Percentiles rank a stretch among this genome's conserved stretches.
phyloP scores from a whole-genome alignment of 306 rosid genomes.

The Medicago truncatula region DNA sequence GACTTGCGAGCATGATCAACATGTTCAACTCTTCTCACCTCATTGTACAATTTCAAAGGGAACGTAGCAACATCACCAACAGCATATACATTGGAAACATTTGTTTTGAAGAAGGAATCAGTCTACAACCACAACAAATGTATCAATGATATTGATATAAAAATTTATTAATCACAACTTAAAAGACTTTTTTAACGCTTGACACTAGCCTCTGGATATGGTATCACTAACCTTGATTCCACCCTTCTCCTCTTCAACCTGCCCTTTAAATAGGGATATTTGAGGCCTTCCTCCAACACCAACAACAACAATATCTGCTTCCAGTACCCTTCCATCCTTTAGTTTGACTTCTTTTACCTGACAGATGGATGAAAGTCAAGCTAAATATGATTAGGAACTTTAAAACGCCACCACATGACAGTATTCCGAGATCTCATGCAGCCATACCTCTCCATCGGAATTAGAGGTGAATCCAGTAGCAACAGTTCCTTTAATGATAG shows the following conservation, averaged over 20 bases:
- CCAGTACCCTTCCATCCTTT: constrained; percentile 86
- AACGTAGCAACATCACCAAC: constrained; percentile 98
- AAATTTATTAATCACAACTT: constrained; percentile 18
- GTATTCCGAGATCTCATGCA: constrained; percentile 26
- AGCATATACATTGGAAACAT: constrained; percentile 85
- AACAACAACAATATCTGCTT: constrained; percentile 93
- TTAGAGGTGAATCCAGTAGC: constrained; percentile 78
- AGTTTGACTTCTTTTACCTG: constrained; percentile 95
- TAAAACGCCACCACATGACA: constrained; percentile 23
- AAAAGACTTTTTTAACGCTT: neutral
- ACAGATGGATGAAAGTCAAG: constrained; percentile 35
- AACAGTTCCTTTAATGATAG: constrained; percentile 92
- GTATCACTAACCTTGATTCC: constrained; percentile 84
- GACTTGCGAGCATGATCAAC: constrained; percentile 98
- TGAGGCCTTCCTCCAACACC: constrained; percentile 96
- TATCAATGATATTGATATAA: constrained; percentile 30
- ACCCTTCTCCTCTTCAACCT: constrained; percentile 92
- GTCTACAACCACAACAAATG: constrained; percentile 65
- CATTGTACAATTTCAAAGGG: constrained; percentile 85
- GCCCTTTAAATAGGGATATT: constrained; percentile 83
- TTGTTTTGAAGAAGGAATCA: constrained; percentile 82
- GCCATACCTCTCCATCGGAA: constrained; percentile 81
- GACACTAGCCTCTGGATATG: constrained; percentile 16
- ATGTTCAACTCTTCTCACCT: constrained; percentile 91
- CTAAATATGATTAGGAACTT: constrained; percentile 24